Evolutionary conservation across 352 stramenopile species (phyloP), one percentile per base, ranked within the genome.

Genomic region (Blastocystis sp.): DNA sequence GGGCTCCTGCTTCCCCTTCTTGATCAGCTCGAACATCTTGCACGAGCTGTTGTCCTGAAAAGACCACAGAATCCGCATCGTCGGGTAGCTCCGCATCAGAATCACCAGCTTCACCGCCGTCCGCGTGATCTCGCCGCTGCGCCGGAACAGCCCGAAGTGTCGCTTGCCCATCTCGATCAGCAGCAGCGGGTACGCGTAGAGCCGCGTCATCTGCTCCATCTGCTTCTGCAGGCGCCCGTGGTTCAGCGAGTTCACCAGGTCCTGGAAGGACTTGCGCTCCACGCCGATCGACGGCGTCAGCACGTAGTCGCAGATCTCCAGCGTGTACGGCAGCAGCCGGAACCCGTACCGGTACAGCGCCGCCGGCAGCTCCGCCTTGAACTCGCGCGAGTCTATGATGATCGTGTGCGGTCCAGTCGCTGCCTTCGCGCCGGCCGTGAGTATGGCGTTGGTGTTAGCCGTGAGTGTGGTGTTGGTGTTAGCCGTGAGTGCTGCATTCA

Each of bases 1-100:
- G 0, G 74, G 74, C 1, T 84, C 74, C 38, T 84, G 19, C 42
- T 63, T 62, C n/a, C 74, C 74, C 24, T 43, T 28, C 61, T 84
- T 84, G n/a, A 84, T 7, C 24, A 84, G 21, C 54, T 84, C 74
- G 57, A 84, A 69, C 74, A 84, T 84, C 74, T 70, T 59, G 54
- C 1, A 28, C 14, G 74, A 68, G 34, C 28, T 43, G 43, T 43
- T 62, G 48, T 84, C 74, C 2, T n/a, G 45, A 24, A 68, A 64
- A 14, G 74, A 84, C 74, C 74, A 84, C 42, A 84, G 19, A 84
- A 84, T 84, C 3, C 74, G 74, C 74, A 84, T 84, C 34, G n/a
- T 54, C 38, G 74, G 74, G 43, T 68, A 84, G 61, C 45, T 66
- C 17, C 74, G 52, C 19, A 84, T 28, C 21, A 84, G 57, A 17